phyloP scores from a whole-genome alignment of 305 asterid species.

The Lippia alba region DNA sequence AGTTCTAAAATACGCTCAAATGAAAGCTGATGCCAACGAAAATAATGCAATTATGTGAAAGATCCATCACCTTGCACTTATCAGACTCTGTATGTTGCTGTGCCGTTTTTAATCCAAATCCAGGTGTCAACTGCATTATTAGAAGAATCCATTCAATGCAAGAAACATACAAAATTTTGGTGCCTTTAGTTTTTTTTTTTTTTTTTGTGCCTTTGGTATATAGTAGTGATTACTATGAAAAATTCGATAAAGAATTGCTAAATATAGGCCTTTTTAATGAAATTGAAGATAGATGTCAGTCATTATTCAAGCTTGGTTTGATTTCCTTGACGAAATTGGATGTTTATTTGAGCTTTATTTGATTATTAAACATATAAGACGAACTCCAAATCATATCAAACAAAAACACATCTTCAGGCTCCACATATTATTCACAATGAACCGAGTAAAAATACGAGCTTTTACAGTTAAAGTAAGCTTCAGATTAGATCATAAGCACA shows the following conservation, averaged over 20 bases:
- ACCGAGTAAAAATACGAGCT: too few relatives aligned
- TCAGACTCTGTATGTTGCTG: conserved; percentile 30
- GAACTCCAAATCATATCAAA: too few relatives aligned
- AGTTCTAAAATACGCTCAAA: background rate
- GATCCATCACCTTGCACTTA: conserved; percentile 65
- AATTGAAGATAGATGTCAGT: background rate
- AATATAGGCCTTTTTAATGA: background rate
- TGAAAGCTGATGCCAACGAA: background rate
- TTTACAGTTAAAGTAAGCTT: background rate
- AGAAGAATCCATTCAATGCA: conserved; percentile 22
- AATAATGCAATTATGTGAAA: background rate
- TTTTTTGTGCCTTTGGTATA: background rate
- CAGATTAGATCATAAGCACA: background rate
- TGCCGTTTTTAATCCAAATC: conserved; percentile 40
- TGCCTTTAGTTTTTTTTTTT: too few relatives aligned
- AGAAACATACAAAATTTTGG: background rate
- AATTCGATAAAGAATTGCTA: background rate
- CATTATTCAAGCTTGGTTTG: too few relatives aligned
- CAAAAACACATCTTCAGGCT: too few relatives aligned
- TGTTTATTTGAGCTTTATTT: too few relatives aligned
- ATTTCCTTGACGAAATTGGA: too few relatives aligned
- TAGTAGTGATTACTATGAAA: background rate
- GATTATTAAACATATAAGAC: too few relatives aligned
- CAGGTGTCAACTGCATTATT: conserved; percentile 54
- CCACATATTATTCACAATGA: too few relatives aligned